A percentile compares a stretch with the other conserved stretches of the same genome.
Conservation (phyloP, 75 land plant genomes). For the Cupressus sempervirens region DNA sequence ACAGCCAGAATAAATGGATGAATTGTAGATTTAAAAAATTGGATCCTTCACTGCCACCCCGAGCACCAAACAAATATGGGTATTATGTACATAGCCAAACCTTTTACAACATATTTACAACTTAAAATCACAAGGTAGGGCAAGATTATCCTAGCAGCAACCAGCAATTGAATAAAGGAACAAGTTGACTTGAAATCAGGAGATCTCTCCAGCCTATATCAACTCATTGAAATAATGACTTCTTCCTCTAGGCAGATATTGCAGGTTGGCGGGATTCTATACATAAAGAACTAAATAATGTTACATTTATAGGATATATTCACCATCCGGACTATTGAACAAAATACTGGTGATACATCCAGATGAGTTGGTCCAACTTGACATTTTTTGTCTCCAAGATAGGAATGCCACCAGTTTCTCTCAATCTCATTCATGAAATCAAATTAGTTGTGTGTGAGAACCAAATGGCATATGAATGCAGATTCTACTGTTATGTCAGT, state of each 20-base stretch:
- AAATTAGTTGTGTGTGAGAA: not conserved
- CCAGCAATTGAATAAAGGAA: not conserved
- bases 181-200: not conserved
- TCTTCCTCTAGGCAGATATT: not conserved
- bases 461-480: not conserved
- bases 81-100: not conserved
- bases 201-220: not conserved
- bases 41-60: not conserved
- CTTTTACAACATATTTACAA: not conserved
- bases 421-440: not conserved
- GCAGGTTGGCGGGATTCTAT: not conserved
- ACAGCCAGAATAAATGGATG: not conserved
- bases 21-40: not conserved
- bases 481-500: slow-evolving; percentile 1
- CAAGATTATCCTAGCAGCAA: not conserved
- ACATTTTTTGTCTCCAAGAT: not conserved
- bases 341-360: not conserved
- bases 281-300: slow-evolving; percentile 1
- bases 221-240: not conserved
- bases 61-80: not conserved
- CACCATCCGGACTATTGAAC: not conserved
- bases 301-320: not conserved
- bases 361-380: not conserved
- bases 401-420: not conserved
- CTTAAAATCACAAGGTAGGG: not conserved